Evolutionary conservation across 176 grass and related monocot species (phyloP).

Genomic region (Elaeis guineensis): DNA sequence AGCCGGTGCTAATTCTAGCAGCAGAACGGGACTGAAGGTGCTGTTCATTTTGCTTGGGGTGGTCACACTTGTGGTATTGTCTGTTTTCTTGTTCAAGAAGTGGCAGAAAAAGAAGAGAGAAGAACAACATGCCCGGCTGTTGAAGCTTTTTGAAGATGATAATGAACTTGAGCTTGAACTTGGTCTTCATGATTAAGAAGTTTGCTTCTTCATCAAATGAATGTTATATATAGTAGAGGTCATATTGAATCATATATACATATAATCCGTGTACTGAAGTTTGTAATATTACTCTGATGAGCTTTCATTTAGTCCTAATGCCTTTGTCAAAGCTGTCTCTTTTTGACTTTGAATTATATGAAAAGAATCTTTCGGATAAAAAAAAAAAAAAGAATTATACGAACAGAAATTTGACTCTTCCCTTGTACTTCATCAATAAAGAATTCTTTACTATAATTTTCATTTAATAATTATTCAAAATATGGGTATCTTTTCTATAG

Average conservation of each 20-base stretch:
- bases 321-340: too few species aligned
- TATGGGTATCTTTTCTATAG: too few species aligned
- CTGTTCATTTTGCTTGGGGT: slow-evolving; percentile 1
- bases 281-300: too few species aligned
- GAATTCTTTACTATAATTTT: too few species aligned
- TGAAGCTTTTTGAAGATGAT: slow-evolving; percentile 21
- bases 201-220: neutral
- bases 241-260: neutral
- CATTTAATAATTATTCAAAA: too few species aligned
- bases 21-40: slow-evolving; percentile 1
- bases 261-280: too few species aligned
- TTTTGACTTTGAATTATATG: too few species aligned
- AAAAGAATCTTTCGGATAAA: too few species aligned
- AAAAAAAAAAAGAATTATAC: too few species aligned
- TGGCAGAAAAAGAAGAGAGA: slow-evolving; percentile 22
- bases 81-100: slow-evolving; percentile 16
- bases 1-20: neutral
- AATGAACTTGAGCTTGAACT: slow-evolving; percentile 19
- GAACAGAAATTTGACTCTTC: too few species aligned
- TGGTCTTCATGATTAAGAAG: slow-evolving; percentile 14
- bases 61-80: neutral
- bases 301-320: too few species aligned
- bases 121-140: slow-evolving; percentile 12
- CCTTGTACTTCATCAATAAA: too few species aligned
- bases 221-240: neutral